Percentiles rank a stretch among this genome's conserved stretches.
These are phyloP conservation scores for Mortierella sp. DNA, from an alignment of 371 early-diverging fungal species.

Conservation along the genomic window DNA sequence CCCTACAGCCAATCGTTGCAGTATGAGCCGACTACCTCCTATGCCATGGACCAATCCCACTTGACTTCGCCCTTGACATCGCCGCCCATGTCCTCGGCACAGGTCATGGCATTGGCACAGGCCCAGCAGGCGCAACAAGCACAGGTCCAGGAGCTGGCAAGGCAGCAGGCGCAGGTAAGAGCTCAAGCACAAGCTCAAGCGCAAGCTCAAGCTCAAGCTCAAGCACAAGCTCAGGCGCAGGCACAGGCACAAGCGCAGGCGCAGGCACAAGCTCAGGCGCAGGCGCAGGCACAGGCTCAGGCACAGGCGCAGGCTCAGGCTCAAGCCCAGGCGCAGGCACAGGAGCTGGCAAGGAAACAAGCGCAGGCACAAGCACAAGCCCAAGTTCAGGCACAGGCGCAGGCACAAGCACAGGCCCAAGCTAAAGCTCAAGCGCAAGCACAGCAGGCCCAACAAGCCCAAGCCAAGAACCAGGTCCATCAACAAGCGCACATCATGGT, in stretches of 20 bases:
- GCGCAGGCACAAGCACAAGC: slow-evolving; percentile 15
- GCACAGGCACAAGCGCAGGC: slow-evolving; percentile 36
- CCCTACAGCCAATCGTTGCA: slow-evolving; percentile 43
- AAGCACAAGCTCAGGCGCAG: slow-evolving; percentile 21
- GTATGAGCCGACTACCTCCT: slow-evolving; percentile 40
- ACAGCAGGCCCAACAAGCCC: slow-evolving; percentile 1
- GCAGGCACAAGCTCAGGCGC: slow-evolving; percentile 37
- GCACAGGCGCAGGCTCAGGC: slow-evolving; percentile 21
- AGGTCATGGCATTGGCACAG: slow-evolving; percentile 33
- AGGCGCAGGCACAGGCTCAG: slow-evolving; percentile 22
- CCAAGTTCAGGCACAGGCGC: not conserved
- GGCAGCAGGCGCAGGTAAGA: slow-evolving; percentile 18
- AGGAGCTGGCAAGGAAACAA: slow-evolving; percentile 12
- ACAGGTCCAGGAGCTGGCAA: slow-evolving; percentile 30
- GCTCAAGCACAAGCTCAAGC: slow-evolving; percentile 43
- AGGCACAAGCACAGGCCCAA: slow-evolving; percentile 1
- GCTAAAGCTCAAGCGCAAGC: not conserved
- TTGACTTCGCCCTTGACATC: slow-evolving; percentile 38
- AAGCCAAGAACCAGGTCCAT: slow-evolving; percentile 20
- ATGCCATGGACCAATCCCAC: slow-evolving; percentile 32
- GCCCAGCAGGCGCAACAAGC: slow-evolving; percentile 41
- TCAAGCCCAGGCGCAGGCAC: slow-evolving; percentile 18
- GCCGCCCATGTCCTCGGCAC: slow-evolving; percentile 40
- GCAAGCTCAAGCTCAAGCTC: slow-evolving; percentile 8
- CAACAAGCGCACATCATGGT: slow-evolving; percentile 31